A percentile compares a stretch with the other conserved stretches of the same genome.
Evolutionary conservation across 192 early-diverging fungal species (phyloP).

Genomic region (Coemansia sp.): DNA sequence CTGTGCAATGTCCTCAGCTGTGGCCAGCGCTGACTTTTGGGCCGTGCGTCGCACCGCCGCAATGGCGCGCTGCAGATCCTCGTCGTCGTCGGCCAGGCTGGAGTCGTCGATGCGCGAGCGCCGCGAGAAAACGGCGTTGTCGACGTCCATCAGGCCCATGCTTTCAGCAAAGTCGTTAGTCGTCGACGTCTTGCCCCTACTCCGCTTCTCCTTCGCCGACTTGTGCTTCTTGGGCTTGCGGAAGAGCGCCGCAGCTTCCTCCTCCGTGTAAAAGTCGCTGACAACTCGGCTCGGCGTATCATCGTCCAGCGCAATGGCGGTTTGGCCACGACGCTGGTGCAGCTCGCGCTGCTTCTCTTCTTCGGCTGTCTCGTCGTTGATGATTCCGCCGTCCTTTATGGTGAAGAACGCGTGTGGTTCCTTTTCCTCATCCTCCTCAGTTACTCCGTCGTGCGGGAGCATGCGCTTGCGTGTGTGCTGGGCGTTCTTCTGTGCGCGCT

Average conservation of each 20-base stretch:
- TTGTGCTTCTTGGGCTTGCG: constrained; percentile 77
- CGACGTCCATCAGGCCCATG: neutral
- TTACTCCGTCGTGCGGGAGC: neutral
- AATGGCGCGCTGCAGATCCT: constrained; percentile 88
- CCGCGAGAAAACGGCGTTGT: constrained; percentile 13
- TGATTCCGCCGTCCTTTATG: constrained; percentile 55
- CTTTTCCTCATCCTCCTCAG: constrained; percentile 77
- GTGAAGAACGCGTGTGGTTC: constrained; percentile 40
- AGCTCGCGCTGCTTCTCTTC: constrained; percentile 5
- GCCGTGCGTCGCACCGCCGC: constrained; percentile 66
- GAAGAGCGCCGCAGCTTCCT: constrained; percentile 75
- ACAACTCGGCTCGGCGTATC: constrained; percentile 57
- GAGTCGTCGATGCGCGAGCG: constrained; percentile 33
- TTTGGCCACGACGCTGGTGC: constrained; percentile 2
- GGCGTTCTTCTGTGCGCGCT: constrained; percentile 67
- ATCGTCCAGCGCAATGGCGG: neutral
- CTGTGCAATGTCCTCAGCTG: constrained; percentile 14
- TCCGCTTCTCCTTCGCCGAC: constrained; percentile 13
- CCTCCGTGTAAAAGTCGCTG: constrained; percentile 88
- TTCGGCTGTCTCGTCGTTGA: constrained; percentile 23
- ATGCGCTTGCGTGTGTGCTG: constrained; percentile 59
- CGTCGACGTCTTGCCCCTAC: constrained; percentile 14
- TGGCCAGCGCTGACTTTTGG: constrained; percentile 24
- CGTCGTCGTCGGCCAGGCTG: constrained; percentile 92
- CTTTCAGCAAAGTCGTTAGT: constrained; percentile 17